Evolutionary conservation across 768 basidiomycete genomes (phyloP).

Genomic region (Leccinum pellstonianum): DNA sequence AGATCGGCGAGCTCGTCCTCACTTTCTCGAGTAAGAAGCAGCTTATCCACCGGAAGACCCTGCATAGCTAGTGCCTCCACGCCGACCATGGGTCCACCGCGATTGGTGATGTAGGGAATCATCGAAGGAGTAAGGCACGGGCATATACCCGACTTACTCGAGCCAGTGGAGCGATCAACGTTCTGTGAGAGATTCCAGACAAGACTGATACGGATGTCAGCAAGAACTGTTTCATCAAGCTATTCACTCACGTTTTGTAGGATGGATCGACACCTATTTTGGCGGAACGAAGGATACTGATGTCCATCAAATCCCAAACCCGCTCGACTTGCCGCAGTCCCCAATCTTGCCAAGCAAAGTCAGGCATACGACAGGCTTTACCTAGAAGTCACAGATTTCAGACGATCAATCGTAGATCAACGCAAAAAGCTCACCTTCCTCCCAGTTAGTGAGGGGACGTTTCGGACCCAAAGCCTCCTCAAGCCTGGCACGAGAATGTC

Average conservation of each 20-base stretch:
- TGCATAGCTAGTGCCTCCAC: slow-evolving; percentile 92
- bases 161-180: slow-evolving; percentile 87
- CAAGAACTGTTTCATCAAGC: background rate
- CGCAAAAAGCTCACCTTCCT: slow-evolving; percentile 61
- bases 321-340: slow-evolving; percentile 89
- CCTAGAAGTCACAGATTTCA: slow-evolving; percentile 39
- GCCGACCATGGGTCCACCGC: slow-evolving; percentile 94
- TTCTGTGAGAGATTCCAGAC: slow-evolving; percentile 98
- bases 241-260: slow-evolving; percentile 74
- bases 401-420: background rate
- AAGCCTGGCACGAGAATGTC: slow-evolving; percentile 83
- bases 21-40: slow-evolving; percentile 87
- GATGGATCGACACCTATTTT: slow-evolving; percentile 78
- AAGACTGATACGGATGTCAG: slow-evolving; percentile 44
- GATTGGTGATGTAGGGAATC: slow-evolving; percentile 95
- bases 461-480: slow-evolving; percentile 82
- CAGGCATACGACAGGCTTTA: slow-evolving; percentile 80
- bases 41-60: slow-evolving; percentile 88
- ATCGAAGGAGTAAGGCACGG: slow-evolving; percentile 94
- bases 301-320: slow-evolving; percentile 95
- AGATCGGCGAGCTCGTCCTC: slow-evolving; percentile 93
- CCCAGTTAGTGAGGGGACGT: slow-evolving; percentile 90
- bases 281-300: slow-evolving; percentile 79
- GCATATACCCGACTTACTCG: slow-evolving; percentile 78
- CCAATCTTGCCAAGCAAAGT: slow-evolving; percentile 95